Evolutionary conservation across 2,329 filamentous ascomycete genomes (phyloP), one percentile per base, ranked within the genome.

Genomic region (Coniochaeta ligniaria): DNA sequence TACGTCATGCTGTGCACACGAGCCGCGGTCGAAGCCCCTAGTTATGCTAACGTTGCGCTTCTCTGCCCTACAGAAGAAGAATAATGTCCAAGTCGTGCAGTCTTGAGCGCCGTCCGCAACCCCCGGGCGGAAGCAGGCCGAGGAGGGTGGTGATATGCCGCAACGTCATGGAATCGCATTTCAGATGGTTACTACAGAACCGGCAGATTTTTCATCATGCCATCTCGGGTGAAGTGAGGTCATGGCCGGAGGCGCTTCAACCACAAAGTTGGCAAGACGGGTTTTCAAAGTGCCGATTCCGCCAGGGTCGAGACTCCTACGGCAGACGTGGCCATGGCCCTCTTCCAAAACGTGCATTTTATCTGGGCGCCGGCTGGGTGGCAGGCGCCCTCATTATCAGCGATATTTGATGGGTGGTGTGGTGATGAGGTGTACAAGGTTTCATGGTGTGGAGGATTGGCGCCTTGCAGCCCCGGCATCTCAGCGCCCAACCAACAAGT

Each of bases 71-170:
- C 75, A 93, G 90, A 93, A 92, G 75, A 93, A 92, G 85, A 91
- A 95, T 77, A 94, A 94, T 70, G 84, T 95, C 58, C 90, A 94
- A 73, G 88, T 94, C 65, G 90, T 95, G 63, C 89, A 92, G 77
- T 89, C 90, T 76, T 89, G 74, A 81, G 38, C 38, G 38, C 6
- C 16, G 16, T 33, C 16, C 26, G 24, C 28, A 35, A n/a, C n/a
- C 52, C 52, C 7, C 9, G 52, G 31, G 11, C 35, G 6, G 52
- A 26, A 12, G 43, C 22, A 20, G 22, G 24, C 9, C 20, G 26
- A 26, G 43, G 43, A 26, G 43, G 20, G 22, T 4, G 20, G 3
- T 12, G 43, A 47, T 26, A 26, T 26, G 22, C 22, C 12, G 22
- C 9, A 47, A 47, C 43, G 20, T 22, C 22, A 26, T 12, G 8